Evolutionary conservation across 345 rosid genomes (phyloP).

Genomic region (Sisymbrium irio): DNA sequence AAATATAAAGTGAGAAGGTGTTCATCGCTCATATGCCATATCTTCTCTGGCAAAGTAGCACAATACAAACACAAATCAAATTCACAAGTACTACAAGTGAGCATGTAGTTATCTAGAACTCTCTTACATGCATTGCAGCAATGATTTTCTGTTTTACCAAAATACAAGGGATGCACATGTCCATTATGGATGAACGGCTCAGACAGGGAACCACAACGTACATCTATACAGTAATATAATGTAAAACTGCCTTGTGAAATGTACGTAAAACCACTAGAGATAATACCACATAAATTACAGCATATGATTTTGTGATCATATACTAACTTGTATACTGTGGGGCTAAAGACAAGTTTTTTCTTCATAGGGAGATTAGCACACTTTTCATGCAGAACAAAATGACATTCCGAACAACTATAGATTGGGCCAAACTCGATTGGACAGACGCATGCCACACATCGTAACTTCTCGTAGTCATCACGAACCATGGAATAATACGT

Average conservation of each 20-base stretch:
- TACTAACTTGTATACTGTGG: too few species aligned
- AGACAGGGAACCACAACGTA: too few species aligned
- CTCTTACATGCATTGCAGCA: not conserved
- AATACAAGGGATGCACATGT: not conserved
- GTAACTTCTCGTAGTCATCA: not conserved
- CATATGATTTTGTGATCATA: too few species aligned
- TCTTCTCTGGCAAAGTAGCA: not conserved
- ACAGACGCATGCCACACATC: constrained; percentile 4
- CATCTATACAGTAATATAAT: not conserved
- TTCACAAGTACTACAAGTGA: not conserved
- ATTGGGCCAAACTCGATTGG: not conserved
- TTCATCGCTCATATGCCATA: not conserved
- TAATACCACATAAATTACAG: not conserved
- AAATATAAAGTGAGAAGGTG: constrained; percentile 7
- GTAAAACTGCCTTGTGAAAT: too few species aligned
- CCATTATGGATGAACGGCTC: too few species aligned
- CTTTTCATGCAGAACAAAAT: too few species aligned
- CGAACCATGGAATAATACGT: not conserved
- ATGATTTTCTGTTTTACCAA: not conserved
- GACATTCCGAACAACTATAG: too few species aligned
- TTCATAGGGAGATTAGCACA: too few species aligned
- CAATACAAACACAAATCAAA: not conserved
- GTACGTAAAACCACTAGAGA: not conserved
- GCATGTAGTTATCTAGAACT: not conserved
- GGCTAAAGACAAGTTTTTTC: too few species aligned